phyloP scores from a whole-genome alignment of 371 early-diverging fungal species.

The Dinochytrium kinnereticum region DNA sequence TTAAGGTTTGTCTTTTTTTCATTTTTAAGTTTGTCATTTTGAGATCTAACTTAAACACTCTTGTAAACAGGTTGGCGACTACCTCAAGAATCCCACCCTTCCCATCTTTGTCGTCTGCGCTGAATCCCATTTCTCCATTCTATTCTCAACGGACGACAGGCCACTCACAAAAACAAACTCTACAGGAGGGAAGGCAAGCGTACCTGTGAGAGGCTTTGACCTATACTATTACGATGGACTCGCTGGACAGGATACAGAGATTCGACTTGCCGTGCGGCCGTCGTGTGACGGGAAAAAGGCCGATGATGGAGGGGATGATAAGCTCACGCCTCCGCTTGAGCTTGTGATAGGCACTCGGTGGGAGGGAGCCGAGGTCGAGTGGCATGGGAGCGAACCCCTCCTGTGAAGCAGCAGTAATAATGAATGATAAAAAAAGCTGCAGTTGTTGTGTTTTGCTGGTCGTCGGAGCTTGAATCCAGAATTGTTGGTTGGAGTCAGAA shows the following conservation, averaged over 20 bases:
- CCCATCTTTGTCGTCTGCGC: constrained; percentile 56
- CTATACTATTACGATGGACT: constrained; percentile 55
- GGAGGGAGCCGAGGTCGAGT: constrained; percentile 40
- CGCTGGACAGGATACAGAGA: constrained; percentile 50
- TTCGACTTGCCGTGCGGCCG: constrained; percentile 36
- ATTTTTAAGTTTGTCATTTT: no score
- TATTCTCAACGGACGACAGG: constrained; percentile 40
- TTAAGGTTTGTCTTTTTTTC: constrained; percentile 35
- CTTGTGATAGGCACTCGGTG: constrained; percentile 50
- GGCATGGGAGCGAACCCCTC: constrained; percentile 54
- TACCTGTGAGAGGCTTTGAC: constrained; percentile 28
- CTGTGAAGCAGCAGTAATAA: no score
- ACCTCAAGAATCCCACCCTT: constrained; percentile 44
- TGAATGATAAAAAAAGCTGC: no score
- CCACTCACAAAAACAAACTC: constrained; percentile 2
- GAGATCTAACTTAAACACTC: background rate
- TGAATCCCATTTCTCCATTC: constrained; percentile 55
- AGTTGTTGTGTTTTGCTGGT: no score
- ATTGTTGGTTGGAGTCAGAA: no score
- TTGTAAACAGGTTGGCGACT: constrained; percentile 41
- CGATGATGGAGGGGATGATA: constrained; percentile 11
- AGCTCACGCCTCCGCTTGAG: constrained; percentile 51
- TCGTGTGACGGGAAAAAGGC: background rate
- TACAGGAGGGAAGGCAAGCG: background rate
- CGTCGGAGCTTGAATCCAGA: no score